Percentiles rank a stretch among this genome's conserved stretches.
Conservation (phyloP, 106 monocot species). For the Agapanthus africanus region DNA sequence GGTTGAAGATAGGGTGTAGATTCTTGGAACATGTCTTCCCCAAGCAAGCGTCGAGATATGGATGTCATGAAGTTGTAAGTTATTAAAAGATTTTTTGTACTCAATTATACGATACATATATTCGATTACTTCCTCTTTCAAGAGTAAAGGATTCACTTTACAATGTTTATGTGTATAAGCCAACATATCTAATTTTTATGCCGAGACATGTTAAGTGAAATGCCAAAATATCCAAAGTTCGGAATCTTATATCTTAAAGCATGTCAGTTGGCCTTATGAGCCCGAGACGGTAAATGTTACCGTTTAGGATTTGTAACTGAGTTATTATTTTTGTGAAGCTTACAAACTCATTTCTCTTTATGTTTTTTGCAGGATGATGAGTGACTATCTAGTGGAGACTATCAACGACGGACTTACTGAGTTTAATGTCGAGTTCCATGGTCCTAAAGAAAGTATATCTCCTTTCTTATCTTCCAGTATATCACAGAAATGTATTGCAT, state of each 20-base stretch:
- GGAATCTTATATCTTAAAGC: too few species aligned
- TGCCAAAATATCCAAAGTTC: too few species aligned
- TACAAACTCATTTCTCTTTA: neutral
- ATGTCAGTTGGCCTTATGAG: neutral
- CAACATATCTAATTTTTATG: too few species aligned
- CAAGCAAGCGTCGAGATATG: conserved; percentile 25
- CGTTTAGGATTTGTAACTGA: neutral
- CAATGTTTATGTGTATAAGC: too few species aligned
- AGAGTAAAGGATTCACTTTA: too few species aligned
- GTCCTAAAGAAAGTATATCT: conserved; percentile 22
- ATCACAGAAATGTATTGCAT: neutral
- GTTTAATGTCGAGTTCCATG: conserved; percentile 24
- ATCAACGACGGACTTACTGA: conserved; percentile 17
- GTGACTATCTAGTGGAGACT: conserved; percentile 19
- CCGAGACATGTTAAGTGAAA: too few species aligned
- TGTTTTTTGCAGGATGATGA: conserved; percentile 20
- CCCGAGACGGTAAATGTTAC: neutral
- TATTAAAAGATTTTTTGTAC: neutral
- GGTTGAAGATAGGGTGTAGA: neutral
- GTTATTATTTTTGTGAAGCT: neutral
- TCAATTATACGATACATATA: too few species aligned
- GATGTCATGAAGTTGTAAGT: conserved; percentile 28
- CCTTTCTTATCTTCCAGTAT: neutral
- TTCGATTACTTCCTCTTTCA: too few species aligned
- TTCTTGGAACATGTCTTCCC: conserved; percentile 14